Evolutionary conservation across 1,284 basidiomycete genomes (phyloP).

Genomic region (Malassezia arunalokei): DNA sequence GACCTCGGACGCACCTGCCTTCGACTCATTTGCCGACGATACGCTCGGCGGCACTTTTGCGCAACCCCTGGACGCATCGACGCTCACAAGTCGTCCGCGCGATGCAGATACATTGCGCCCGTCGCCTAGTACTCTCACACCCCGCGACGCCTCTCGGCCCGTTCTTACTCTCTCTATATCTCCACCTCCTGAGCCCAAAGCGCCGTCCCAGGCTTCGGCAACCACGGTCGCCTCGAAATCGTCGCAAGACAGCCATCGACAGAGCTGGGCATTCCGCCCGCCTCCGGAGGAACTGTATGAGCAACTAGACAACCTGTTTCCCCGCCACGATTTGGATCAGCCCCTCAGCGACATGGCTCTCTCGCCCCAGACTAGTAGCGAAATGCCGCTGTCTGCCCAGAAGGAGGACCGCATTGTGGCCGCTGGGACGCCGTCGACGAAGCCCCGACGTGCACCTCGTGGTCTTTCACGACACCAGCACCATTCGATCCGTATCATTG

Average conservation of each 20-base stretch:
- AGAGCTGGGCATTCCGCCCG: conserved; percentile 59
- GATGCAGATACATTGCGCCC: not conserved
- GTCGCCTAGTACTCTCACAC: not conserved
- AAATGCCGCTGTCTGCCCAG: not conserved
- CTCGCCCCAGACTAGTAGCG: not conserved
- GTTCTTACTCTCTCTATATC: conserved; percentile 33
- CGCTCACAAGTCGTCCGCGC: conserved; percentile 1
- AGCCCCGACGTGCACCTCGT: conserved; percentile 3
- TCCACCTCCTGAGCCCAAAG: conserved; percentile 12
- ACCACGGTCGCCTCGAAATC: not conserved
- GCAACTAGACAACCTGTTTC: conserved; percentile 86
- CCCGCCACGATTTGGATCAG: conserved; percentile 86
- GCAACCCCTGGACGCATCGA: conserved; percentile 13
- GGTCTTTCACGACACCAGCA: conserved; percentile 49
- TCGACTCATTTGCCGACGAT: conserved; percentile 12
- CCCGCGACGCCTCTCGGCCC: conserved; percentile 21
- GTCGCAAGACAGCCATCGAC: not conserved
- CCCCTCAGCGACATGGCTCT: conserved; percentile 66
- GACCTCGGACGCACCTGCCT: not conserved
- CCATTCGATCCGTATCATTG: conserved; percentile 85
- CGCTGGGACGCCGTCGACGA: not conserved
- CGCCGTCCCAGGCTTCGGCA: not conserved
- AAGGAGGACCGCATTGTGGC: not conserved
- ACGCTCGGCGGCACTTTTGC: conserved; percentile 15
- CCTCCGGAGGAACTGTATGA: conserved; percentile 87